Base-by-base conservation (phyloP, 2,329 filamentous ascomycete genomes). In the Bipolaris bicolor region DNA sequence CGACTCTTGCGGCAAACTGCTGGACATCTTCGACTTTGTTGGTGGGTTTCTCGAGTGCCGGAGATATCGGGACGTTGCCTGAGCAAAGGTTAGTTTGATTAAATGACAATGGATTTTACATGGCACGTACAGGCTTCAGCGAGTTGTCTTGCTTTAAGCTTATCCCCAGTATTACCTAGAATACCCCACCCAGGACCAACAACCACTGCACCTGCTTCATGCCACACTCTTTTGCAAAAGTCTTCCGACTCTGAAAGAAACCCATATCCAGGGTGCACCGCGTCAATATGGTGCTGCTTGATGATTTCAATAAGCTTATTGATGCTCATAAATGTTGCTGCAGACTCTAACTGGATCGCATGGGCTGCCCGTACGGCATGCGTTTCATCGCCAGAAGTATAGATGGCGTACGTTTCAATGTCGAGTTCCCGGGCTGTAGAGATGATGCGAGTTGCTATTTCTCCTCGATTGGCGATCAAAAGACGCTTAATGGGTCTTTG, bases 391-490 rank as follows among this genome's bases (percentile, higher is more conserved):
- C 82, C 79, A 3, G 79, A 66, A 6, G 83, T 84, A 68, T 84
- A 86, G 3, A 87, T 68, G 18, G 83, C 81, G 60, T 81, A 83
- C 1, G 84, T 86, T 52, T 85, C 80, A 7, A 87, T 77, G 11
- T 75, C 76, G 3, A 88, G 76, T 71, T 89, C 86, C 39, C 84
- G 79, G n/a, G 83, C 84, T 53, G 86, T 80, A 29, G 82, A 80
- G 33, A 88, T 76, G 46, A 88, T 86, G 11, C 86, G 81, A 2
- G 84, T 81, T 52, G 86, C 86, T 49, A 89, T 88, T 71, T 89
- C 87, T 53, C 86, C 87, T 76, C 85, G 86, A 50, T 86, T 86
- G 16, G 82, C 81, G 48, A 86, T 70, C 5, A 86, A 76, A 5
- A 86, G 77, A 22, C 81, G 79, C 52, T 78, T 79, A 49, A 86